Evolutionary conservation across 768 basidiomycete species (phyloP), one percentile per base, ranked within the genome.

Genomic region (Cyathus striatus): DNA sequence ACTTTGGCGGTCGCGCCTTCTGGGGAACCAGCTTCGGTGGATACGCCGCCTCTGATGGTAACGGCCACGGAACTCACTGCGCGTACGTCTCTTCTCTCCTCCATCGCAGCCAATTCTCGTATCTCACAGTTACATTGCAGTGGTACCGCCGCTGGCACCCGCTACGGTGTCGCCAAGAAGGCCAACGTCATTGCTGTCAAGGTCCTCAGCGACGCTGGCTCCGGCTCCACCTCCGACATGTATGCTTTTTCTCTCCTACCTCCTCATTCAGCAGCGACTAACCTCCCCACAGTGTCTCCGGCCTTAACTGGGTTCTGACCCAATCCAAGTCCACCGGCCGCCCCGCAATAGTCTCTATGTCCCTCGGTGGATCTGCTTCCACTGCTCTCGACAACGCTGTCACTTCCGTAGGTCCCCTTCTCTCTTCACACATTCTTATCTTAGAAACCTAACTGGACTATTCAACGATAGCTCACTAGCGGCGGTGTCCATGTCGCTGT

Each of bases 151-250:
- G 58, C 54, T 12, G 58, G 58, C 1, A 53, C 36, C 24, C 53
- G 49, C 18, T 59, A 40, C 34, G 58, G 58, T 48, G 52, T 59
- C 25, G 55, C 59, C 3, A 60, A 66, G 50, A 48, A 42, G 23
- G 66, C 63, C 0, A 57, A 50, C 43, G 49, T 69, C 47, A 57
- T 71, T 45, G 65, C 68, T 6, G 67, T 72, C 40, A 72, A 70
- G 47, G 70, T 70, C 6, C 58, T 70, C 32, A 55, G 51, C 34
- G 62, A 64, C 42, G 44, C 35, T 4, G 66, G 65, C 54, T 61
- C 36, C 16, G 55, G 30, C 12, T 36, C n/a, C 23, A 20, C 18
- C 22, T 23, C 18, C 42, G 2, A 6, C 16, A 30, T 43, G n/a
- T 9, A 6, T 32, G 2, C 17, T 12, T n/a, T 14, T 42, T 6